Evolutionary conservation across 1,284 basidiomycete species (phyloP).

Genomic region (Puccinia polysora): DNA sequence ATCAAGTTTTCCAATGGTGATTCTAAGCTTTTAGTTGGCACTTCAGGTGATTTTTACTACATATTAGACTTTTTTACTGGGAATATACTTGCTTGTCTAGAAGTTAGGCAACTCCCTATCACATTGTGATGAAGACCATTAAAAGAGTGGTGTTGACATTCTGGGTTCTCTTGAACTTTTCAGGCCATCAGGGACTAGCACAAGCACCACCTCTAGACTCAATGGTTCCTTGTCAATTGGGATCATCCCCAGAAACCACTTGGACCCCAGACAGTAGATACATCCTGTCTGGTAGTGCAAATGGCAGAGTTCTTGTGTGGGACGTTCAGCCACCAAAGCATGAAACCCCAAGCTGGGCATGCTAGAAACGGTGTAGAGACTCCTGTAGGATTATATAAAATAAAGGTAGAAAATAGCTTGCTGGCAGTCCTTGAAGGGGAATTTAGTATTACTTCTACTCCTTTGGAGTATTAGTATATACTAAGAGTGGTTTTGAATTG

Average conservation of each 20-base stretch:
- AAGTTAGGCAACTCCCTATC: too few species aligned
- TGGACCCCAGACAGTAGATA: slow-evolving; percentile 91
- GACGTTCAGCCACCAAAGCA: too few species aligned
- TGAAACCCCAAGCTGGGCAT: too few species aligned
- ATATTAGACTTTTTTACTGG: slow-evolving; percentile 81
- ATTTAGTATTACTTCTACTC: too few species aligned
- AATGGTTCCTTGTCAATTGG: slow-evolving; percentile 9
- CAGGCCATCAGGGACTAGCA: slow-evolving; percentile 32
- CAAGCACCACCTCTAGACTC: slow-evolving; percentile 57
- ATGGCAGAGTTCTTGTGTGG: too few species aligned
- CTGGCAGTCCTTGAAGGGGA: too few species aligned
- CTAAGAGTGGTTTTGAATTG: too few species aligned
- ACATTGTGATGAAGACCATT: slow-evolving; percentile 53
- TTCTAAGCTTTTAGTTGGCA: slow-evolving; percentile 83
- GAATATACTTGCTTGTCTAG: too few species aligned
- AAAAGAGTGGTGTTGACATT: slow-evolving; percentile 57
- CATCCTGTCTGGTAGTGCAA: slow-evolving; percentile 59
- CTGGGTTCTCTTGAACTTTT: not conserved
- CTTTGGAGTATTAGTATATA: too few species aligned
- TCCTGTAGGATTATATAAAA: too few species aligned
- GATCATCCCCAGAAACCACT: slow-evolving; percentile 68
- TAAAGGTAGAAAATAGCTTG: too few species aligned
- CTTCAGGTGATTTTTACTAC: slow-evolving; percentile 86
- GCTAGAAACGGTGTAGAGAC: too few species aligned
- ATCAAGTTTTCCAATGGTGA: slow-evolving; percentile 84